Base-by-base conservation (phyloP, 2,329 filamentous ascomycete species). In the Aspergillus puulaauensis region DNA sequence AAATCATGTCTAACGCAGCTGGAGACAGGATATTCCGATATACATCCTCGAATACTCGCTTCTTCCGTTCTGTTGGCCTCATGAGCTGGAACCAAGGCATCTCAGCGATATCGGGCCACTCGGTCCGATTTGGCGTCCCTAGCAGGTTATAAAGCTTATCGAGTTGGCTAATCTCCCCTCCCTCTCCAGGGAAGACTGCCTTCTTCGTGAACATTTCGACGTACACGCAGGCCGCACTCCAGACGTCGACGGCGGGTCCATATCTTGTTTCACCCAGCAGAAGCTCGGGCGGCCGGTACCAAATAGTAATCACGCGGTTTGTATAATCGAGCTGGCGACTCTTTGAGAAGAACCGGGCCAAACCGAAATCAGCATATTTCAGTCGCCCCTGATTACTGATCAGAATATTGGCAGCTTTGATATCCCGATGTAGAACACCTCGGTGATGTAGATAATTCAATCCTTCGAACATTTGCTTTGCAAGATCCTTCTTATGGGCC, bases 31-130 rank as follows among this genome's bases (percentile, higher is more conserved):
- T 82, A 33, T 91, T 87, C 64, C 84, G 84, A 72, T 96, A 99
- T 68, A 89, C 90, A 31, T 96, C 89, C 35, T 87, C 87, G 70
- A 99, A 97, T 1, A 88, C 82, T 61, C 86, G 90, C 41, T 86
- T 84, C 62, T 87, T 86, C 60, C 88, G 86, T 63, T 90, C 87
- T 1, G 84, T 86, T 1, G 93, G 93, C 14, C 92, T 84, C 63
- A 99, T 83, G 15, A 99, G 84, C 73, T 96, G 91, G 70, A 96
- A 98, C 95, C 95, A 99, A 11, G 93, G 90, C 86, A 97, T 95
- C 56, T 97, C 90, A n/a, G 89, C 82, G 19, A 98, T 84, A 8
- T 86, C 88, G 1, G 95, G 92, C 96, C 96, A 99, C 31, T 96
- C 90, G 35, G 82, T 80, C 56, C 86, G 85, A 43, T 86, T 96